Evolutionary conservation across 495 filamentous ascomycete species (phyloP), one percentile per base, ranked within the genome.

Genomic region (Geoglossum glabrum): DNA sequence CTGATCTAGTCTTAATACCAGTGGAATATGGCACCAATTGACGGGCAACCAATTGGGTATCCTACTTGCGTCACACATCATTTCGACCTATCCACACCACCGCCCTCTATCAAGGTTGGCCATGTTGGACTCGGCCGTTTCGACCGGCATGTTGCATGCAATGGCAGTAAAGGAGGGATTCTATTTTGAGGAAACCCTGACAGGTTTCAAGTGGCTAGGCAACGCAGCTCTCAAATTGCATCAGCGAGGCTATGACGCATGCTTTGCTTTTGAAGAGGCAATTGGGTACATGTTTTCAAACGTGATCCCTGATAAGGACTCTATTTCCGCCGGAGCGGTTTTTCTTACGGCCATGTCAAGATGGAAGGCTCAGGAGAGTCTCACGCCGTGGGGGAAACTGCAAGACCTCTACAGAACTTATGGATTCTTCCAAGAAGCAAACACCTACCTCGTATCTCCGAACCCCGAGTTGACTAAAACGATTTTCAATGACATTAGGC

Each of bases 191-290:
- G 82, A 86, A 62, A 83, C 83, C 4, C 70, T 87, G 17, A 87
- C 83, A 0, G 83, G 83, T 2, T 87, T 87, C 69, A 87, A 87
- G 66, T 87, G 83, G 83, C 75, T 87, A 40, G 71, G 70, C 13
- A 73, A 72, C 54, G 62, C 63, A 0, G 69, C 70, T 26, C 64
- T 60, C 13, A 50, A 67, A 13, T 59, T 70, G 6, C 38, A 61
- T 8, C 28, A 34, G 15, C 31, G 62, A 36, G 69, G 78, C n/a
- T 76, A 74, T 59, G 66, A 71, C 17, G 73, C 77, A 0, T 67
- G 72, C 3, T 86, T 78, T 64, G 82, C 80, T 2, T 87, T 79
- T 60, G 83, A 87, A 66, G 83, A 87, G 69, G 83, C 83, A 8
- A 74, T 86, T 8, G 83, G 83, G 1, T 87, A 85, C 65, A 87